These are phyloP conservation scores for Neltuma alba DNA, from an alignment of 306 rosid species.

Conservation along the genomic window DNA sequence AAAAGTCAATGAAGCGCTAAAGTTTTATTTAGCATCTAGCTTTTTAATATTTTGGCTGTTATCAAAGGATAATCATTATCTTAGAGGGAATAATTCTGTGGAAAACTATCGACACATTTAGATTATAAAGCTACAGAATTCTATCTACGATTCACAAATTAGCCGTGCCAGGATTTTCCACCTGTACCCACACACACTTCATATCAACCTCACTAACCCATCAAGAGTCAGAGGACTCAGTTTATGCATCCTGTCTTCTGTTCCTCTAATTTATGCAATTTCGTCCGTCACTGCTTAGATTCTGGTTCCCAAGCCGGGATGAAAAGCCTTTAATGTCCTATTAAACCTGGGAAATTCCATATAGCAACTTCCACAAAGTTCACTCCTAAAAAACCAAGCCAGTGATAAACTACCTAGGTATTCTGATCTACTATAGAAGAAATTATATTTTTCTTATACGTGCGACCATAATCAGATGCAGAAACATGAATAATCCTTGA, in stretches of 20 bases:
- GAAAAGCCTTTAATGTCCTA: background rate
- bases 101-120: background rate
- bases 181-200: background rate
- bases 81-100: background rate
- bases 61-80: background rate
- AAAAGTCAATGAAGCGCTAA: conserved; percentile 11
- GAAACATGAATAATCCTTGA: conserved; percentile 17
- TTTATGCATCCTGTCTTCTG: background rate
- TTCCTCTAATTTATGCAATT: background rate
- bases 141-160: background rate
- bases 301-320: background rate
- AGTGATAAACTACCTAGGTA: background rate
- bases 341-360: background rate
- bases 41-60: background rate
- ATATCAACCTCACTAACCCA: background rate
- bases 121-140: background rate
- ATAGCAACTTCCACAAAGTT: conserved; percentile 13
- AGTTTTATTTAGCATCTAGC: background rate
- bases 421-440: background rate
- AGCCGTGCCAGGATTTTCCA: background rate
- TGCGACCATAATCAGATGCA: background rate
- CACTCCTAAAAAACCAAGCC: background rate
- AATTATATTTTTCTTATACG: background rate
- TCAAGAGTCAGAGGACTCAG: background rate
- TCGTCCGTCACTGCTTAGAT: background rate